Conservation (phyloP, 352 stramenopile species). For the Phytophthora megakarya region DNA sequence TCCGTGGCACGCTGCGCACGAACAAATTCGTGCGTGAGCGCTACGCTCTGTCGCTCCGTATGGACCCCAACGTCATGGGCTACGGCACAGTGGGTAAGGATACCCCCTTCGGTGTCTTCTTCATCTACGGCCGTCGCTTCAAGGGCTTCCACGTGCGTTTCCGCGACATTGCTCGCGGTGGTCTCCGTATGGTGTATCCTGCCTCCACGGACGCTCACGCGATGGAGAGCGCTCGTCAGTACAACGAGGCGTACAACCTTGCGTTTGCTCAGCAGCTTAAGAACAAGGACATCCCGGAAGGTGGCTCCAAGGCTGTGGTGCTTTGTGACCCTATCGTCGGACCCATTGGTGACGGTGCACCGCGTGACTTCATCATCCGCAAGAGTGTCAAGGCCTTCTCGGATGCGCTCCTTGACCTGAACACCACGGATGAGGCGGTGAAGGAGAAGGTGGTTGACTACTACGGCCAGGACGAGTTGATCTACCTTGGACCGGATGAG, state of each 20-base stretch:
- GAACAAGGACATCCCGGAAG: constrained; percentile 90
- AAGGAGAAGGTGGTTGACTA: constrained; percentile 80
- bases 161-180: constrained; percentile 80
- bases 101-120: constrained; percentile 96
- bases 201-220: constrained; percentile 63
- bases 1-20: constrained; percentile 75
- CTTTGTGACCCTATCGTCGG: constrained; percentile 79
- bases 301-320: constrained; percentile 84
- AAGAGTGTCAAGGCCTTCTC: constrained; percentile 98
- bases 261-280: constrained; percentile 87
- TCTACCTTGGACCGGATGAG: constrained; percentile 85
- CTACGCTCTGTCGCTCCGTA: constrained; percentile 80
- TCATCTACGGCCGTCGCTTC: constrained; percentile 96
- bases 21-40: constrained; percentile 85
- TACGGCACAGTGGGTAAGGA: constrained; percentile 87
- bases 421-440: constrained; percentile 73
- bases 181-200: constrained; percentile 79
- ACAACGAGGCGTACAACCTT: constrained; percentile 86
- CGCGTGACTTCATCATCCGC: constrained; percentile 90
- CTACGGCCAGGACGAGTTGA: constrained; percentile 85
- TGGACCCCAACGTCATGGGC: constrained; percentile 82
- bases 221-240: constrained; percentile 75
- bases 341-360: constrained; percentile 71
- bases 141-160: constrained; percentile 90
- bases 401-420: constrained; percentile 78